These are phyloP conservation scores for Botrytis elliptica DNA, from an alignment of 2,329 filamentous ascomycete genomes.

Conservation along the genomic window DNA sequence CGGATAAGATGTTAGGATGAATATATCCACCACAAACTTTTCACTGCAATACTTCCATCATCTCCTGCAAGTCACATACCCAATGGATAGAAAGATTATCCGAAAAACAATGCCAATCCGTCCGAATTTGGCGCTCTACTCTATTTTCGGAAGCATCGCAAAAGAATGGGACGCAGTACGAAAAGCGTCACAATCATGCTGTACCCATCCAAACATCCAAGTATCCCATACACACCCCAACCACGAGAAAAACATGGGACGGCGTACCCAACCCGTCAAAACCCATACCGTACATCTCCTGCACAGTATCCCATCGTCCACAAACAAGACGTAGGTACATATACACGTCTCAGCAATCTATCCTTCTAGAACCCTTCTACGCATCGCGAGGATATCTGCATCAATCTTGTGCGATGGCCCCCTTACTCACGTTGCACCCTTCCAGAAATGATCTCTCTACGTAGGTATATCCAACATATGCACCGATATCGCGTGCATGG, in stretches of 20 bases:
- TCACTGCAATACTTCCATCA: background rate
- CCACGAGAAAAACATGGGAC: conserved; percentile 9
- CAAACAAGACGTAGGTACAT: background rate
- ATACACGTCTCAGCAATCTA: background rate
- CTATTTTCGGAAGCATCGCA: background rate
- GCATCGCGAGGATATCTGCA: conserved; percentile 3
- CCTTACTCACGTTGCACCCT: background rate
- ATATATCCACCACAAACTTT: background rate
- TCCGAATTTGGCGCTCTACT: background rate
- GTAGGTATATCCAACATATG: background rate
- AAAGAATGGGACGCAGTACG: background rate
- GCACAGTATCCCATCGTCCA: background rate
- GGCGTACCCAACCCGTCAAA: conserved; percentile 5
- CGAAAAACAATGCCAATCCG: background rate
- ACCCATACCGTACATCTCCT: background rate
- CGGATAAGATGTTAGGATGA: conserved; percentile 2
- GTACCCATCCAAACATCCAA: background rate
- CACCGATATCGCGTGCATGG: conserved; percentile 10
- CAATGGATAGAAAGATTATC: background rate
- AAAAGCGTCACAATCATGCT: conserved; percentile 14
- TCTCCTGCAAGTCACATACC: background rate
- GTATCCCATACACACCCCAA: background rate
- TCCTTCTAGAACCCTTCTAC: conserved; percentile 19
- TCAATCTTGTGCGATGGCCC: conserved; percentile 1
- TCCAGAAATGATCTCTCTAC: background rate